A percentile compares a stretch with the other conserved stretches of the same genome.
phyloP scores from a whole-genome alignment of 129 eudicot species.

The Pulicaria dysenterica region DNA sequence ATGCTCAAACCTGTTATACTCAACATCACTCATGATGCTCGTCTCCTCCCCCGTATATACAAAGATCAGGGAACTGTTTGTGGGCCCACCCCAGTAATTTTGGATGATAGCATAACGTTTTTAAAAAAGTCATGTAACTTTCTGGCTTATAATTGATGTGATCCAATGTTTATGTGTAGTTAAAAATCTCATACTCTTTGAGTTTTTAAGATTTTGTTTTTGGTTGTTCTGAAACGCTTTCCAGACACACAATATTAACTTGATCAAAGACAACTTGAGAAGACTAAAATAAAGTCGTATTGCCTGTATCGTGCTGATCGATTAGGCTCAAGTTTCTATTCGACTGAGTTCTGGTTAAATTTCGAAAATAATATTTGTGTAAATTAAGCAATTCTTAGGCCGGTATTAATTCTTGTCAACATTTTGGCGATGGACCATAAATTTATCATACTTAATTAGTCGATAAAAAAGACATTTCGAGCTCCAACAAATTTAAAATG shows the following conservation, averaged over 20 bases:
- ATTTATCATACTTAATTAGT: no score
- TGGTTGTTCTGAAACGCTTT: conserved; percentile 17
- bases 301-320: not conserved
- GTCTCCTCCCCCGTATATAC: conserved; percentile 22
- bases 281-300: not conserved
- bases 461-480: not conserved
- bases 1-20: not conserved
- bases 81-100: conserved; percentile 24
- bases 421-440: no score
- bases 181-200: conserved; percentile 22
- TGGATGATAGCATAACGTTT: conserved; percentile 27
- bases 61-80: conserved; percentile 32
- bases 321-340: not conserved
- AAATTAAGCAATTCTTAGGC: no score
- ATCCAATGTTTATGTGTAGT: conserved; percentile 37
- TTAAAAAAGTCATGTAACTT: conserved; percentile 37
- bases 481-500: conserved; percentile 9
- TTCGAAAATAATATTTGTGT: no score
- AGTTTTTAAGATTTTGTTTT: not conserved
- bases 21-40: not conserved
- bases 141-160: conserved; percentile 32
- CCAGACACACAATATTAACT: conserved; percentile 9
- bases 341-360: no score
- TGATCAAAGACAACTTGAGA: conserved; percentile 1
- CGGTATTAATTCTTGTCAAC: no score